These are phyloP conservation scores for Pythium aphanidermatum DNA, from an alignment of 352 stramenopile genomes.

Conservation along the genomic window DNA sequence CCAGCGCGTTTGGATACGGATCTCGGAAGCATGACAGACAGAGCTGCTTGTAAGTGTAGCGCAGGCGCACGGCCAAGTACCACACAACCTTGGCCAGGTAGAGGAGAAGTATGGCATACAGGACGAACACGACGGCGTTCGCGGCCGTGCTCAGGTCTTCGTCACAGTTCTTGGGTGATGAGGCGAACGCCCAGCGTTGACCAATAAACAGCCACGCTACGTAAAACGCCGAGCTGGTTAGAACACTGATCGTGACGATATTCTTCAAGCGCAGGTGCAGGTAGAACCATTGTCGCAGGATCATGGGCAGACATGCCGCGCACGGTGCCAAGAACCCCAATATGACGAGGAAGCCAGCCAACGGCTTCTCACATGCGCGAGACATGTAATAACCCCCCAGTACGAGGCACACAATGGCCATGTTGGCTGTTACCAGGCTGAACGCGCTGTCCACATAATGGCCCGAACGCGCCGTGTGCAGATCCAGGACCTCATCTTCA, in stretches of 20 bases:
- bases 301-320: slow-evolving; percentile 23
- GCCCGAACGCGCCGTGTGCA: slow-evolving; percentile 17
- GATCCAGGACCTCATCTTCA: slow-evolving; percentile 15
- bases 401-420: slow-evolving; percentile 26
- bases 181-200: slow-evolving; percentile 29
- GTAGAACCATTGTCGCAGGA: slow-evolving; percentile 38
- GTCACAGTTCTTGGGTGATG: slow-evolving; percentile 26
- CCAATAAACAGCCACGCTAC: slow-evolving; percentile 26
- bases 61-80: slow-evolving; percentile 29
- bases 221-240: slow-evolving; percentile 19
- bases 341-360: slow-evolving; percentile 24
- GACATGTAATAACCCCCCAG: slow-evolving; percentile 21
- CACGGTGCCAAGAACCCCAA: slow-evolving; percentile 27
- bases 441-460: slow-evolving; percentile 33
- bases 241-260: slow-evolving; percentile 9
- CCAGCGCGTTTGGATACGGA: slow-evolving; percentile 25
- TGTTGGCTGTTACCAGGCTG: slow-evolving; percentile 31
- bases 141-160: slow-evolving; percentile 25
- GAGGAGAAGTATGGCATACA: slow-evolving; percentile 23
- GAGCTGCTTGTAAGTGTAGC: slow-evolving; percentile 28
- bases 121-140: slow-evolving; percentile 27
- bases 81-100: slow-evolving; percentile 33
- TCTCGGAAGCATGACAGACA: slow-evolving; percentile 26
- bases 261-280: slow-evolving; percentile 27
- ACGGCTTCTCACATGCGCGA: slow-evolving; percentile 24